Conservation (phyloP, 257 asterid species). For the Petunia secreta region DNA sequence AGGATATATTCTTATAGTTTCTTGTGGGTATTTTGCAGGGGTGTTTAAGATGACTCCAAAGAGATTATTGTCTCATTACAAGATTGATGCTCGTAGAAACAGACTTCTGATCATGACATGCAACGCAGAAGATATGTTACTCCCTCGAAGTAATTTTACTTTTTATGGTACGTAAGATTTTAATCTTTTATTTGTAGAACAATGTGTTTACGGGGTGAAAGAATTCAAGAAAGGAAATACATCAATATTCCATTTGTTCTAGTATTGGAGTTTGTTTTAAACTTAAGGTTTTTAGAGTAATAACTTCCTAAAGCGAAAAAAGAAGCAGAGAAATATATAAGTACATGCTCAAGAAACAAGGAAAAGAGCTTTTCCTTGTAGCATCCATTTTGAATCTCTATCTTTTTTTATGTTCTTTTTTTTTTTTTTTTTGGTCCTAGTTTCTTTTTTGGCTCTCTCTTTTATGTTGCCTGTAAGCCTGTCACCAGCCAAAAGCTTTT, state of each 20-base stretch:
- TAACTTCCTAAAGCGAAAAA: background rate
- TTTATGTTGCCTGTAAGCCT: background rate
- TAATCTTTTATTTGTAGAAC: background rate
- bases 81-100: constrained; percentile 68
- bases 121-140: constrained; percentile 97
- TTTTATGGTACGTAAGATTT: constrained; percentile 58
- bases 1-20: too few species aligned
- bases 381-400: background rate
- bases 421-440: background rate
- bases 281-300: background rate
- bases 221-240: background rate
- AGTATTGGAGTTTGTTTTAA: background rate
- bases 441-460: background rate
- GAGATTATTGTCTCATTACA: constrained; percentile 89
- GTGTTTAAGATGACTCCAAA: constrained; percentile 93
- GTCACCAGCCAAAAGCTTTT: background rate
- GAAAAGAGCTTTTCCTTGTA: background rate
- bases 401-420: too few species aligned
- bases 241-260: background rate
- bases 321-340: background rate
- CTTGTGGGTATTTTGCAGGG: constrained; percentile 42
- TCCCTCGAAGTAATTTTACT: constrained; percentile 90
- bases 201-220: background rate
- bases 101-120: constrained; percentile 82
- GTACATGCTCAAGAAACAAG: background rate